Evolutionary conservation across 2,329 filamentous ascomycete genomes (phyloP).

Genomic region (Trichocomaceae sp.): DNA sequence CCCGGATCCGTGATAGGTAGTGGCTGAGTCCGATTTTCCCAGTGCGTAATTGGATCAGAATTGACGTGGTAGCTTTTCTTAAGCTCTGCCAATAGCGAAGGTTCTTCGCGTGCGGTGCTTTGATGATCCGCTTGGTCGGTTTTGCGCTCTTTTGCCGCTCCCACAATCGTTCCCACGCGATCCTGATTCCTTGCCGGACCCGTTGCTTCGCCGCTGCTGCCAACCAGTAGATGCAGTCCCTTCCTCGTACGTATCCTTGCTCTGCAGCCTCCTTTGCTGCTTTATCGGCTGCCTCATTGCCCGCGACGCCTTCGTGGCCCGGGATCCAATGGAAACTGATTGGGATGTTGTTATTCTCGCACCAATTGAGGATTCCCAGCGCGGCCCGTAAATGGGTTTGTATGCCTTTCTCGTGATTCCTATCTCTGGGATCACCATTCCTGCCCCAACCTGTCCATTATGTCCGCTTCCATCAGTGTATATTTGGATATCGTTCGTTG

Average conservation of each 20-base stretch:
- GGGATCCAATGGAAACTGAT: slow-evolving; percentile 6
- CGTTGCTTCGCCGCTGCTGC: not conserved
- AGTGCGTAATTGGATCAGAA: not conserved
- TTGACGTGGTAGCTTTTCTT: not conserved
- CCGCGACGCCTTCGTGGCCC: not conserved
- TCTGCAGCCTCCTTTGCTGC: not conserved
- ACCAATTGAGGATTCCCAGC: not conserved
- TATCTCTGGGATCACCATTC: not conserved
- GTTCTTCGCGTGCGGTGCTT: not conserved
- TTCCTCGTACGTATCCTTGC: too few species aligned
- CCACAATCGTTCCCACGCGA: not conserved
- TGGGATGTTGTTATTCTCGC: not conserved
- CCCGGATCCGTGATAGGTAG: not conserved
- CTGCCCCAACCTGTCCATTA: not conserved
- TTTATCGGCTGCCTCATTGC: not conserved
- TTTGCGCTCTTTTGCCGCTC: not conserved
- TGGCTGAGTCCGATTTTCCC: not conserved
- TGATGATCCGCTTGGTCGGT: not conserved
- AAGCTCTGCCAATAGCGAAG: not conserved
- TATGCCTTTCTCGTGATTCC: too few species aligned
- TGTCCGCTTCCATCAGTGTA: slow-evolving; percentile 6
- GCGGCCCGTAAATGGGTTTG: too few species aligned
- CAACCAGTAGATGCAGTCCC: too few species aligned
- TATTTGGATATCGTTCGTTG: not conserved
- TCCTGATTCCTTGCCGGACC: not conserved